Conservation (phyloP, 169 alveolate species). For the Eimeria sp. region DNA sequence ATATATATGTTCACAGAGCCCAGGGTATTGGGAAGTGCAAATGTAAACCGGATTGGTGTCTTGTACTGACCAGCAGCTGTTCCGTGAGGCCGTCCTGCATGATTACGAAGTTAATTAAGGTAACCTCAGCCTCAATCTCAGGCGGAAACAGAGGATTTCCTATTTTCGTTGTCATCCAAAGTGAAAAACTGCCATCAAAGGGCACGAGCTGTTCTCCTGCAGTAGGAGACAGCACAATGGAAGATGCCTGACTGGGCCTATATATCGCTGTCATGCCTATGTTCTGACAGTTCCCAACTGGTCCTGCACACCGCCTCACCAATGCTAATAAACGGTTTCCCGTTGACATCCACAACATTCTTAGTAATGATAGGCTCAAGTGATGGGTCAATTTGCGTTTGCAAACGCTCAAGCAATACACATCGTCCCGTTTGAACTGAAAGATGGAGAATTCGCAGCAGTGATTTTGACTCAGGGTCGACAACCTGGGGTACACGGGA, state of each 20-base stretch:
- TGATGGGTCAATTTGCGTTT: slow-evolving; percentile 66
- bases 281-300: not conserved
- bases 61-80: slow-evolving; percentile 93
- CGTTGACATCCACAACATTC: slow-evolving; percentile 43
- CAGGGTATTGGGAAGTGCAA: slow-evolving; percentile 92
- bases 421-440: slow-evolving; percentile 52
- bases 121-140: slow-evolving; percentile 96
- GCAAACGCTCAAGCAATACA: slow-evolving; percentile 58
- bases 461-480: slow-evolving; percentile 45
- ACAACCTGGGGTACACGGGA: slow-evolving; percentile 20
- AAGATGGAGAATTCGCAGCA: slow-evolving; percentile 51
- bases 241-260: not conserved
- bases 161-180: slow-evolving; percentile 97
- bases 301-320: slow-evolving; percentile 13
- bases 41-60: slow-evolving; percentile 85
- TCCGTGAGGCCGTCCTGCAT: slow-evolving; percentile 94
- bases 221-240: slow-evolving; percentile 68
- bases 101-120: slow-evolving; percentile 96
- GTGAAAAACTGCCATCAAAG: slow-evolving; percentile 93
- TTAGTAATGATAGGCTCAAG: slow-evolving; percentile 64
- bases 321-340: slow-evolving; percentile 38
- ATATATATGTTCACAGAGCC: no score
- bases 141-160: slow-evolving; percentile 98
- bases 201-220: slow-evolving; percentile 85
- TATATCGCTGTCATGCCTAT: not conserved